Evolutionary conservation across 2,329 filamentous ascomycete genomes (phyloP).

Genomic region (Delphinella strobiligena): DNA sequence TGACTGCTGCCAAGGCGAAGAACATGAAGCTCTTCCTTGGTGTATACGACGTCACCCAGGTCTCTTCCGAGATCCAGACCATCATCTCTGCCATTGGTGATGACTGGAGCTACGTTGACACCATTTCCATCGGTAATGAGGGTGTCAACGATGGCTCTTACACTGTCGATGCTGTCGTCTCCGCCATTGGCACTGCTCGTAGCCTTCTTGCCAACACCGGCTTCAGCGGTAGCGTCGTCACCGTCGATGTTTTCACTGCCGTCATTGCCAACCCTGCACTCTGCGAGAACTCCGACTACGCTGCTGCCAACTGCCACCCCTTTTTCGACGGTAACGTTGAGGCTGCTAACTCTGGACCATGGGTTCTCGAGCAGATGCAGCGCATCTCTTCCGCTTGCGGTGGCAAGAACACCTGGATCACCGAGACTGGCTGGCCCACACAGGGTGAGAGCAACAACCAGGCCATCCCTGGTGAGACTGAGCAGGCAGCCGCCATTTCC

Average conservation of each 20-base stretch:
- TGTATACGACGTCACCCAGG: constrained; percentile 51
- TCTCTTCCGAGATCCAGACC: constrained; percentile 44
- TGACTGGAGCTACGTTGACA: constrained; percentile 58
- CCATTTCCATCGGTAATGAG: constrained; percentile 72
- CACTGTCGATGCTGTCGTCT: constrained; percentile 40
- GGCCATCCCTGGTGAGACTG: constrained; percentile 55
- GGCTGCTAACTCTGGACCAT: constrained; percentile 52
- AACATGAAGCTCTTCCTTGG: constrained; percentile 64
- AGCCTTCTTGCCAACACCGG: constrained; percentile 47
- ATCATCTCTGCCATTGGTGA: constrained; percentile 48
- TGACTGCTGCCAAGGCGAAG: constrained; percentile 50
- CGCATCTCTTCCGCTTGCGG: constrained; percentile 36
- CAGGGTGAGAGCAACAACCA: constrained; percentile 51
- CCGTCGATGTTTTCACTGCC: constrained; percentile 66
- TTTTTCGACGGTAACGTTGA: constrained; percentile 62
- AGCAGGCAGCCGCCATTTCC: constrained; percentile 54
- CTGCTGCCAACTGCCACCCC: constrained; percentile 69
- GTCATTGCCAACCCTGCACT: constrained; percentile 57
- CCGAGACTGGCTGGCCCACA: constrained; percentile 77
- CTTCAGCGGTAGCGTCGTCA: constrained; percentile 62
- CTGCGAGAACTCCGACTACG: constrained; percentile 64
- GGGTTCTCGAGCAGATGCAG: constrained; percentile 46
- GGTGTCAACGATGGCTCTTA: constrained; percentile 54
- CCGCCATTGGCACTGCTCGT: constrained; percentile 47
- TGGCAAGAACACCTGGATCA: constrained; percentile 56